Base-by-base conservation (phyloP, 2,329 filamentous ascomycete genomes). In the Colletotrichum kahawae region DNA sequence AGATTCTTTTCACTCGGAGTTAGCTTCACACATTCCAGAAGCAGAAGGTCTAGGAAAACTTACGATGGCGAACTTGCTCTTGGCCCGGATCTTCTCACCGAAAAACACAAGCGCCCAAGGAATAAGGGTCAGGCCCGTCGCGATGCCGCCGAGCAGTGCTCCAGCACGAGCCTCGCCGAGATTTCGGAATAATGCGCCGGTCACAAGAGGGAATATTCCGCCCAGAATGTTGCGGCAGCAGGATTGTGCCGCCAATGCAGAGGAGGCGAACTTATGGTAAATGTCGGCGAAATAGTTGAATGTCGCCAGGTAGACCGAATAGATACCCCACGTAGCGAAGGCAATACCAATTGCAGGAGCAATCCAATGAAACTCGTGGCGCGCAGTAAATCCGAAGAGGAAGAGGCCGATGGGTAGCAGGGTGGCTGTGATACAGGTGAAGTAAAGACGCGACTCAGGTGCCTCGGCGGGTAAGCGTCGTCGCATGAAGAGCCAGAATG, bases 271-370 rank as follows among this genome's bases (percentile, higher is more conserved):
- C 4, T 90, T 88, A 81, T 95, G 93, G 83, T 98, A 98, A 2
- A 93, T 93, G 81, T 98, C 96, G 24, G 95, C 95, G 2, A 98
- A 89, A 79, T 98, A 98, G 82, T 98, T 98, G 86, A 98, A 98
- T 0, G 95, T 94, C 4, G 95, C 93, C 1, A 98, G 89, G 81
- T 97, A 97, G 43, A 98, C 92, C 54, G 92, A 93, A 82, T 95
- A 96, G 77, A 98, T 97, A 33, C 96, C 93, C 87, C 96, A 94
- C 0, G 94, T 96, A 0, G 95, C 93, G 74, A 95, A 90, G 1
- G 89, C 91, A 38, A 98, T 88, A 1, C 92, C 93, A 4, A 96
- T 83, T 0, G 92, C 85, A 0, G 95, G 94, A 0, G 91, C 90
- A 70, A 95, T 92, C 94, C 94, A 96, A 77, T 91, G 94, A 2